Evolutionary conservation across 345 rosid species (phyloP).

Genomic region (Gossypium herbaceum): DNA sequence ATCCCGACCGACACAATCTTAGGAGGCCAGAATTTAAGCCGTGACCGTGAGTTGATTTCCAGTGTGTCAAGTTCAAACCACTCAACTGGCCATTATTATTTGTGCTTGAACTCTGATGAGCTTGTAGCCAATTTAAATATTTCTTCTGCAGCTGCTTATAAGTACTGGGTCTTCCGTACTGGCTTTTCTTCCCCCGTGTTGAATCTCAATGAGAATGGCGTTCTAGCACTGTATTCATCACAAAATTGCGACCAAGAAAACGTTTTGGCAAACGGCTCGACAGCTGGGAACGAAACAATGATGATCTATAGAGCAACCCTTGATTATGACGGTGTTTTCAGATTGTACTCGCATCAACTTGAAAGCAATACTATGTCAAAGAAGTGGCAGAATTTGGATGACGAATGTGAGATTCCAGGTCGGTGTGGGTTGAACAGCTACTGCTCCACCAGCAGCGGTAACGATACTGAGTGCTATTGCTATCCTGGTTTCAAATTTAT

Average conservation of each 20-base stretch:
- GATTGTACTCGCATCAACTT: constrained; percentile 13
- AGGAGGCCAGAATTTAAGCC: constrained; percentile 29
- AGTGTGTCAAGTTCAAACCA: constrained; percentile 9
- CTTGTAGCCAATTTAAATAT: constrained; percentile 16
- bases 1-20: constrained; percentile 37
- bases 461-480: constrained; percentile 18
- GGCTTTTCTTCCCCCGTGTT: background rate
- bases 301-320: constrained; percentile 24
- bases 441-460: constrained; percentile 17
- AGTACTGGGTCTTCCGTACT: background rate
- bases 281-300: background rate
- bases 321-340: constrained; percentile 30
- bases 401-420: constrained; percentile 1
- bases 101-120: constrained; percentile 10
- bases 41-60: background rate
- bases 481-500: constrained; percentile 19
- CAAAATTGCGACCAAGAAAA: background rate
- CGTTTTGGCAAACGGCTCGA: background rate
- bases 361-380: constrained; percentile 4
- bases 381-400: background rate
- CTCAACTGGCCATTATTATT: constrained; percentile 19
- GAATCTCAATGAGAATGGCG: constrained; percentile 14
- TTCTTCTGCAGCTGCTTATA: background rate
- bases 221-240: background rate
- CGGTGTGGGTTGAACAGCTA: constrained; percentile 31